Evolutionary conservation across 345 rosid genomes (phyloP).

Genomic region (Acer negundo): DNA sequence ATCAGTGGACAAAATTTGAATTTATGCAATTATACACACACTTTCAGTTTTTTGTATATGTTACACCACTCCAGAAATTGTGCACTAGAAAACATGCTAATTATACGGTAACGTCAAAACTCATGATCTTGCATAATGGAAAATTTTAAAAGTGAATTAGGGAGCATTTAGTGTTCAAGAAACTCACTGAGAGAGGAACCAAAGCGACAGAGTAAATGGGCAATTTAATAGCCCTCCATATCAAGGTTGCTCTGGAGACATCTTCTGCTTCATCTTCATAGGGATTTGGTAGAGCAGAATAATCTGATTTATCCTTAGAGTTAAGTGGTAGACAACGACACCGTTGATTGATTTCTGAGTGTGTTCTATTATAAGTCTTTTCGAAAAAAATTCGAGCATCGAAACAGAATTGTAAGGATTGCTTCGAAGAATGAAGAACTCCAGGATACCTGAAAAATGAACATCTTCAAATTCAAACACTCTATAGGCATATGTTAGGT

Average conservation of each 20-base stretch:
- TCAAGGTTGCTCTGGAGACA: slow-evolving; percentile 52
- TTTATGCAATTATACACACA: not conserved
- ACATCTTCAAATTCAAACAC: slow-evolving; percentile 2
- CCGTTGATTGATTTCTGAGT: slow-evolving; percentile 11
- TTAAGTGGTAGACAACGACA: slow-evolving; percentile 5
- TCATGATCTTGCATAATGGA: not conserved
- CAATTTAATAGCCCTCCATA: slow-evolving; percentile 91
- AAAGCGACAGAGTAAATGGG: slow-evolving; percentile 87
- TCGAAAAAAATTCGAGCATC: slow-evolving; percentile 1
- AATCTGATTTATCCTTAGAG: slow-evolving; percentile 22
- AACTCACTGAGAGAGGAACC: slow-evolving; percentile 82
- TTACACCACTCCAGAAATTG: not conserved
- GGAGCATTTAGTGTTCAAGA: not conserved
- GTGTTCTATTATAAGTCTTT: slow-evolving; percentile 15
- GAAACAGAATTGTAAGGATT: slow-evolving; percentile 13
- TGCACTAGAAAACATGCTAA: not conserved
- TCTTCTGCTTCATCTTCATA: slow-evolving; percentile 40
- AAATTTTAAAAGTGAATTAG: not conserved
- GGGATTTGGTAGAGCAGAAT: not conserved
- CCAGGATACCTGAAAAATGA: slow-evolving; percentile 36
- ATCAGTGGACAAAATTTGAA: not conserved
- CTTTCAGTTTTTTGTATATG: not conserved
- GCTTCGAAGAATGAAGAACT: slow-evolving; percentile 18
- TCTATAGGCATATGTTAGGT: too few relatives aligned
- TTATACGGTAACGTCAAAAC: not conserved